Percentiles rank a stretch among this genome's conserved stretches.
Evolutionary conservation across 306 rosid genomes (phyloP).

Genomic region (Vigna trinervia): DNA sequence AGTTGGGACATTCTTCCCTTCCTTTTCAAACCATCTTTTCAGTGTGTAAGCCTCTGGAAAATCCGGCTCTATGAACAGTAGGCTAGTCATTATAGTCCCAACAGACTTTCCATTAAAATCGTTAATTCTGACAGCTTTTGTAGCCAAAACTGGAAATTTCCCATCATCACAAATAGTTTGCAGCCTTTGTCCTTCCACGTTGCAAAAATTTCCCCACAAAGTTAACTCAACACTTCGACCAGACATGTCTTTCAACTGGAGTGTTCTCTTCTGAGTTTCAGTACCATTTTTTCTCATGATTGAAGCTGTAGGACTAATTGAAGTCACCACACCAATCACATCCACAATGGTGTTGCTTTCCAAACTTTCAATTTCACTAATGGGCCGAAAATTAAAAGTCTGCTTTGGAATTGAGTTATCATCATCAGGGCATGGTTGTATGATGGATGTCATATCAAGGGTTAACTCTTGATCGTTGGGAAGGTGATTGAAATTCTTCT

Average conservation of each 20-base stretch:
- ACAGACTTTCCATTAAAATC: constrained; percentile 86
- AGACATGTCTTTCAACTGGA: constrained; percentile 86
- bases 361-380: constrained; percentile 70
- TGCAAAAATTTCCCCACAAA: constrained; percentile 82
- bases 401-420: constrained; percentile 73
- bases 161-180: constrained; percentile 84
- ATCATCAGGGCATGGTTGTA: constrained; percentile 77
- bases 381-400: constrained; percentile 67
- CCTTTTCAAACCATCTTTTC: constrained; percentile 77
- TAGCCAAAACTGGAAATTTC: constrained; percentile 73
- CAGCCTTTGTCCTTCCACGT: constrained; percentile 74
- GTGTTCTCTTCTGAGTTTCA: constrained; percentile 83
- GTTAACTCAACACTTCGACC: constrained; percentile 81
- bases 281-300: constrained; percentile 84
- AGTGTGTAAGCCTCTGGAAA: constrained; percentile 60
- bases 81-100: constrained; percentile 75
- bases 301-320: constrained; percentile 68
- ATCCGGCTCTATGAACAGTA: constrained; percentile 77
- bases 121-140: constrained; percentile 76
- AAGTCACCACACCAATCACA: constrained; percentile 79
- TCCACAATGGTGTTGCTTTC: constrained; percentile 70
- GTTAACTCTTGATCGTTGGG: constrained; percentile 72
- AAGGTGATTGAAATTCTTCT: constrained; percentile 74
- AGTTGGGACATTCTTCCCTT: constrained; percentile 70
- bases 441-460: constrained; percentile 61